These are phyloP conservation scores for Cordyceps tenuipes DNA, from an alignment of 2,329 filamentous ascomycete genomes.

Conservation along the genomic window DNA sequence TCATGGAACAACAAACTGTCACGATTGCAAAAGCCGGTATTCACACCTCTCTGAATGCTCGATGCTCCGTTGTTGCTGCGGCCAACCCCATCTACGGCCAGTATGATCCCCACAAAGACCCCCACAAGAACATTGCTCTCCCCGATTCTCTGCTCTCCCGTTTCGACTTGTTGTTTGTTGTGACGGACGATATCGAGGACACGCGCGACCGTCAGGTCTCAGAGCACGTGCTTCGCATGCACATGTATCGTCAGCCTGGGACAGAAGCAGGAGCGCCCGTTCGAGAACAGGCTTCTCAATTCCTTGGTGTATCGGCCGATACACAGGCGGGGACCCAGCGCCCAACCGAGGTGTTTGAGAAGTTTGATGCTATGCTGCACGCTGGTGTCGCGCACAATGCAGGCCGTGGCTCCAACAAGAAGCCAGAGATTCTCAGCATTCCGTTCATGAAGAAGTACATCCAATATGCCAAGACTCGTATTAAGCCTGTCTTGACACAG, in stretches of 20 bases:
- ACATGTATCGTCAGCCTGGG: constrained; percentile 85
- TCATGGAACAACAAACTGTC: constrained; percentile 99
- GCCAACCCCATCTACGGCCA: constrained; percentile 98
- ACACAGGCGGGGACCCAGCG: constrained; percentile 63
- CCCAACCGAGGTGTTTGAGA: constrained; percentile 87
- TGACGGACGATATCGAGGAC: constrained; percentile 97
- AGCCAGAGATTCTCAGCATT: constrained; percentile 84
- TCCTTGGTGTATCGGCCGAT: constrained; percentile 78
- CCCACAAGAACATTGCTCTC: constrained; percentile 95
- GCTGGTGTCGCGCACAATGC: constrained; percentile 74
- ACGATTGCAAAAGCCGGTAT: constrained; percentile 98
- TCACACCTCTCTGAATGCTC: constrained; percentile 91
- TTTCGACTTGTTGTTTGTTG: constrained; percentile 96
- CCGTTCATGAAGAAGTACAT: constrained; percentile 99
- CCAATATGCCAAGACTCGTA: constrained; percentile 87
- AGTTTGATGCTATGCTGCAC: constrained; percentile 93
- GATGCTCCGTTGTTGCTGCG: constrained; percentile 92
- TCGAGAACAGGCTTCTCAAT: constrained; percentile 76
- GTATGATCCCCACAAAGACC: constrained; percentile 97
- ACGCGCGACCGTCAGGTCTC: constrained; percentile 83
- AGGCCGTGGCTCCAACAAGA: constrained; percentile 65
- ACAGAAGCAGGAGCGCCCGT: constrained; percentile 92
- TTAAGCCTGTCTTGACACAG: constrained; percentile 85
- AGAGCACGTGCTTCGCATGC: constrained; percentile 95
- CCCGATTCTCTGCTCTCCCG: constrained; percentile 93